phyloP scores from a whole-genome alignment of 2,329 filamentous ascomycete species.

The Diaporthe amygdali region DNA sequence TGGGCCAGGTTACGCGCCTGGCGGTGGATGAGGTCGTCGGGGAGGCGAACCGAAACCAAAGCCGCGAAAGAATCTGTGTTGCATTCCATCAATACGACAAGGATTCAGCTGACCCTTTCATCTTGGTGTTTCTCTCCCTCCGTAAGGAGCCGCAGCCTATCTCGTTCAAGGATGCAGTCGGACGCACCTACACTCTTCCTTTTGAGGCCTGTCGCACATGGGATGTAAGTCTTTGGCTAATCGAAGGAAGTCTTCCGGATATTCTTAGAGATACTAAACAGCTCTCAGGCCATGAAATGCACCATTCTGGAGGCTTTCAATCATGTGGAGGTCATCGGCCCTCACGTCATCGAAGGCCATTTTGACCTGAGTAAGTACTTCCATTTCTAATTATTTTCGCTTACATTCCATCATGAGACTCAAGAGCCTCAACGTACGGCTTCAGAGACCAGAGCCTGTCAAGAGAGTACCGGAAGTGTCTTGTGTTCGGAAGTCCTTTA shows the following conservation, averaged over 20 bases:
- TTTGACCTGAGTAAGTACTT: constrained; percentile 2
- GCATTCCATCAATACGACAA: not conserved
- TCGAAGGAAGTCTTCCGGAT: not conserved
- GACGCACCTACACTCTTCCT: constrained; percentile 9
- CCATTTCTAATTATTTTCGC: too few relatives aligned
- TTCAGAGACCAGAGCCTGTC: not conserved
- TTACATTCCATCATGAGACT: not conserved
- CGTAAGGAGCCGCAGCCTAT: constrained; percentile 15
- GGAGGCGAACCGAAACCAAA: constrained; percentile 14
- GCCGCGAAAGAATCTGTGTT: constrained; percentile 12
- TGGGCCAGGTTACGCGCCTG: not conserved
- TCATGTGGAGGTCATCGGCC: not conserved
- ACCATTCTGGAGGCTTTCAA: not conserved
- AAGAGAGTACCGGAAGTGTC: not conserved
- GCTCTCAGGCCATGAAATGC: not conserved
- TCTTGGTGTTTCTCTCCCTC: constrained; percentile 15
- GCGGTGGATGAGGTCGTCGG: not conserved
- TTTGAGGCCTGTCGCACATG: constrained; percentile 7
- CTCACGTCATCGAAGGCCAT: constrained; percentile 11
- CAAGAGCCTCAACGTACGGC: not conserved
- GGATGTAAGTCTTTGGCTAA: not conserved
- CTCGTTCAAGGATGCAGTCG: constrained; percentile 7
- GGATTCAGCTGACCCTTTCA: not conserved
- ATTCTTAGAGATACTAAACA: not conserved
- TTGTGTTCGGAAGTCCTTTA: too few relatives aligned